Base-by-base conservation (phyloP, 495 filamentous ascomycete genomes). In the Annulohypoxylon bovei region DNA sequence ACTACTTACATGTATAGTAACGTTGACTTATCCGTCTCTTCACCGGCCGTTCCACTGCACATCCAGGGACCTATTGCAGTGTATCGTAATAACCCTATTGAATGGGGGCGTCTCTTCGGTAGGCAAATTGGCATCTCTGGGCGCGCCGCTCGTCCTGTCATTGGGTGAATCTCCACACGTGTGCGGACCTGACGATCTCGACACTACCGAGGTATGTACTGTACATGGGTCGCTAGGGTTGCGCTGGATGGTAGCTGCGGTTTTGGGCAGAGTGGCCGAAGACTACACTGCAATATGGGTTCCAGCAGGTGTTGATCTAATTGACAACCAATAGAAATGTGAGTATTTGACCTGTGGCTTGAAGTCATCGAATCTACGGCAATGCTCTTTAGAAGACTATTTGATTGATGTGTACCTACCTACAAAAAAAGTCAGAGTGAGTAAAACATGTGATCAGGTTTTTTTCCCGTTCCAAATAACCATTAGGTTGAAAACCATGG, bases 131-230 rank as follows among this genome's bases (percentile, higher is more conserved):
- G 53, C 44, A 59, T 59, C 18, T 59, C 35, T 14, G 12, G 39
- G 35, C 23, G 47, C 7, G 18, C 40, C 14, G 5, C 18, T 20
- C 8, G 28, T 33, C 11, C 32, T 52, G 33, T 27, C 9, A 69
- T 69, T 69, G 66, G 67, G 39, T 27, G 32, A 1, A 46, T 22
- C 35, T 20, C 47, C 22, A 70, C 67, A 65, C 60, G 67, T 70
- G 59, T 59, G 57, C 20, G 16, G 55, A 35, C 20, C 35, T 57
- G 53, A 50, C 6, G 30, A 39, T 25, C 18, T 55, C 3, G 44
- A 59, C 25, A 16, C n/a, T 39, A 27, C 42, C 37, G 37, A 40
- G 37, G 37, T 40, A 46, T 16, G 42, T 47, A 27, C 0, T n/a
- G n/a, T n/a, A n/a, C n/a, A n/a, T n/a, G 30, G 22, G 20, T 14